These are phyloP conservation scores for Leptodontidium sp. DNA, from an alignment of 2,329 filamentous ascomycete genomes.

Conservation along the genomic window DNA sequence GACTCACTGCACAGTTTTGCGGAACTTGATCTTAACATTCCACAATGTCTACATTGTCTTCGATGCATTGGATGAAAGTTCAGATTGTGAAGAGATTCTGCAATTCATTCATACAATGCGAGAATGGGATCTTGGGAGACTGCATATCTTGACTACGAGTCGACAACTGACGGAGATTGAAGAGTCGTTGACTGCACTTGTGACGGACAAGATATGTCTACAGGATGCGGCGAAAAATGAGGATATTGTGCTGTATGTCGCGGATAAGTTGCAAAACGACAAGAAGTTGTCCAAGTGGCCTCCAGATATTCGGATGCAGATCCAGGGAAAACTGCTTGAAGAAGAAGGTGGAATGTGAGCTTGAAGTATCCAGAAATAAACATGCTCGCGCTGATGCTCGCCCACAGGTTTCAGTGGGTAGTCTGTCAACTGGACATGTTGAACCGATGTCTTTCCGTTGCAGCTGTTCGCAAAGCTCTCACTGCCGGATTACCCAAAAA, in stretches of 20 bases:
- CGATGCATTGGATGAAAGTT: constrained; percentile 51
- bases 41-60: constrained; percentile 48
- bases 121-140: constrained; percentile 29
- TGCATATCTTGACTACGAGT: constrained; percentile 46
- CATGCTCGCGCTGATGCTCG: constrained; percentile 8
- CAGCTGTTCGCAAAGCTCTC: constrained; percentile 42
- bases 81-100: constrained; percentile 41
- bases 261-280: constrained; percentile 39
- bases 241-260: constrained; percentile 45
- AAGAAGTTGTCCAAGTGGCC: constrained; percentile 41
- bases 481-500: constrained; percentile 44
- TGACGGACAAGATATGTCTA: constrained; percentile 33
- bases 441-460: constrained; percentile 36
- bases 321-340: constrained; percentile 41
- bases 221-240: constrained; percentile 32
- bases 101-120: constrained; percentile 40
- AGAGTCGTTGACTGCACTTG: constrained; percentile 38
- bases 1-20: constrained; percentile 26
- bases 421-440: constrained; percentile 48
- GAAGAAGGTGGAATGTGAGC: constrained; percentile 48
- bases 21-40: constrained; percentile 40
- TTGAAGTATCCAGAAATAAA: not conserved
- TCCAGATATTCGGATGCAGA: constrained; percentile 38
- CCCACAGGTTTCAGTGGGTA: constrained; percentile 49
- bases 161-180: constrained; percentile 48